Evolutionary conservation across 2,329 filamentous ascomycete species (phyloP).

Genomic region (Rutstroemia sydowiana): DNA sequence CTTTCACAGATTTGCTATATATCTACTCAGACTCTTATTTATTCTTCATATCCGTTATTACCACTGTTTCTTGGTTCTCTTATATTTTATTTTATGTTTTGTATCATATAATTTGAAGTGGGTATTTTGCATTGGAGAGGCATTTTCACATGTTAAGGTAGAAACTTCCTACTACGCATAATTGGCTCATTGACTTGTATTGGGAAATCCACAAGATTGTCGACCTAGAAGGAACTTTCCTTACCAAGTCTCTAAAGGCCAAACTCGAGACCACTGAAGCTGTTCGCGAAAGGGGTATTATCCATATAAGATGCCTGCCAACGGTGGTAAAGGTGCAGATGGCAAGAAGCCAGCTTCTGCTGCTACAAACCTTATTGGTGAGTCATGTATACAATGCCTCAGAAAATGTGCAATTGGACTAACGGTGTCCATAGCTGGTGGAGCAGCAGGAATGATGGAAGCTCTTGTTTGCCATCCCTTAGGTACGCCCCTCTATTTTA

Average conservation of each 20-base stretch:
- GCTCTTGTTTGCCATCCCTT: constrained; percentile 92
- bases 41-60: not conserved
- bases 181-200: not conserved
- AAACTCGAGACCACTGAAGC: not conserved
- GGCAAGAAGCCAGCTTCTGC: constrained; percentile 73
- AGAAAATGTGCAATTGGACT: constrained; percentile 12
- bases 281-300: not conserved
- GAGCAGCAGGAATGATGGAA: constrained; percentile 99
- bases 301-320: constrained; percentile 46
- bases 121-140: not conserved
- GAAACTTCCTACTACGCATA: not conserved
- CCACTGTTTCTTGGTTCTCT: not conserved
- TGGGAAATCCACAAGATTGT: not conserved
- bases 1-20: not conserved
- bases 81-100: not conserved
- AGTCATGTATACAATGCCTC: constrained; percentile 10
- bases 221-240: not conserved
- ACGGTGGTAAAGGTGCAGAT: constrained; percentile 46
- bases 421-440: constrained; percentile 59
- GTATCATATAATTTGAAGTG: not conserved
- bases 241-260: not conserved
- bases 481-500: constrained; percentile 43
- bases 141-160: constrained; percentile 1
- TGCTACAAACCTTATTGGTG: constrained; percentile 87
- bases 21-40: not conserved